Percentiles rank a stretch among this genome's conserved stretches.
Conservation (phyloP, 371 early-diverging fungal genomes). For the Mortierella sp. region DNA sequence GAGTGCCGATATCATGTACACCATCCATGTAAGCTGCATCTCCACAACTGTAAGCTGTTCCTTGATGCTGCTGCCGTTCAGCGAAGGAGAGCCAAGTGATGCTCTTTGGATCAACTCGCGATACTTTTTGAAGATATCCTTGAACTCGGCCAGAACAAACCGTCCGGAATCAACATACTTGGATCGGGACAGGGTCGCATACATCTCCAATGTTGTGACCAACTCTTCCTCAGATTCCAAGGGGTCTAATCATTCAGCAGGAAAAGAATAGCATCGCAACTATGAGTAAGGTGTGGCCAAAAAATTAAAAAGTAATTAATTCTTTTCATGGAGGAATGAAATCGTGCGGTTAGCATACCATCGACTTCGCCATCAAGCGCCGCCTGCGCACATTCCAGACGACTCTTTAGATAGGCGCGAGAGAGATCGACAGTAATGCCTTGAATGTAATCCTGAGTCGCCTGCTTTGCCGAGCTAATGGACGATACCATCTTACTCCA, state of each 20-base stretch:
- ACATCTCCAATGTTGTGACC: constrained; percentile 76
- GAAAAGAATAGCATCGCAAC: not conserved
- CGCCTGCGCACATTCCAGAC: constrained; percentile 69
- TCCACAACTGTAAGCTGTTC: constrained; percentile 35
- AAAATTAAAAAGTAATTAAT: not conserved
- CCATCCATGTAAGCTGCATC: constrained; percentile 84
- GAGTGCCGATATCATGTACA: constrained; percentile 83
- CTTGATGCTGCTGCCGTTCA: constrained; percentile 71
- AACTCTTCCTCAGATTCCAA: constrained; percentile 84
- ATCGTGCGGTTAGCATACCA: constrained; percentile 57
- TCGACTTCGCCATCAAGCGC: constrained; percentile 74
- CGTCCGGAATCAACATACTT: constrained; percentile 76
- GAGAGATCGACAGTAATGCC: constrained; percentile 60
- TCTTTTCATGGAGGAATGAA: not conserved
- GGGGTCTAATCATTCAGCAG: constrained; percentile 62
- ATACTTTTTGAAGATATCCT: constrained; percentile 78
- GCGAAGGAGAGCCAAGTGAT: constrained; percentile 50
- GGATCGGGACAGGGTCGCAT: constrained; percentile 80
- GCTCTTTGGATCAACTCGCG: constrained; percentile 61
- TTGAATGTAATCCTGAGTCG: constrained; percentile 53
- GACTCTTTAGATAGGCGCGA: constrained; percentile 69
- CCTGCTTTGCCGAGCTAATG: constrained; percentile 67
- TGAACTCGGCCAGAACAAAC: constrained; percentile 71
- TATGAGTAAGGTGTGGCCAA: not conserved
- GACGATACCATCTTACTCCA: constrained; percentile 87